These are phyloP conservation scores for Solanum paucissectum DNA, from an alignment of 257 asterid genomes.

Conservation along the genomic window DNA sequence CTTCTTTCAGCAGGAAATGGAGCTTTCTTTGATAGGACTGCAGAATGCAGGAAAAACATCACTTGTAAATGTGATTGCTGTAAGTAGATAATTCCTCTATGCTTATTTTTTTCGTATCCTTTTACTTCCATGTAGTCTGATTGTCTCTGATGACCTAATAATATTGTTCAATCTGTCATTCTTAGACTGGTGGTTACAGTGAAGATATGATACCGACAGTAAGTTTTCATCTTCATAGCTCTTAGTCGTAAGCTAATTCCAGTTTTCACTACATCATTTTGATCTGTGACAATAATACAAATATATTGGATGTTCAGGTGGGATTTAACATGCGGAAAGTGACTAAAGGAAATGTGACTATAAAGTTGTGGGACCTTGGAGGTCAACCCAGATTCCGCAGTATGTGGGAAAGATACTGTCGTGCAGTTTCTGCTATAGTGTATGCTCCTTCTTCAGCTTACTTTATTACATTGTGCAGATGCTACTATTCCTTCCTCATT, in stretches of 20 bases:
- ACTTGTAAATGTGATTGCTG: slow-evolving; percentile 92
- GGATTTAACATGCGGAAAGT: slow-evolving; percentile 97
- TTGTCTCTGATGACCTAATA: slow-evolving; percentile 9
- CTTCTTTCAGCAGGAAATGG: slow-evolving; percentile 99
- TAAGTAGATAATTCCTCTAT: slow-evolving; percentile 27
- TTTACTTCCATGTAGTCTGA: background rate
- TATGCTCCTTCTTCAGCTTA: slow-evolving; percentile 20
- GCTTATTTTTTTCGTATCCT: background rate
- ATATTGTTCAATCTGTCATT: background rate
- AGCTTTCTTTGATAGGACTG: slow-evolving; percentile 94
- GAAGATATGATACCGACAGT: slow-evolving; percentile 99
- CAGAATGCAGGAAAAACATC: slow-evolving; percentile 99
- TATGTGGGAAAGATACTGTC: slow-evolving; percentile 98
- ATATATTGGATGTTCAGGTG: slow-evolving; percentile 36
- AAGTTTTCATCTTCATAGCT: slow-evolving; percentile 15
- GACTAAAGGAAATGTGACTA: slow-evolving; percentile 94
- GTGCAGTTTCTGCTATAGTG: slow-evolving; percentile 99
- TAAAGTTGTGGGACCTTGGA: slow-evolving; percentile 98
- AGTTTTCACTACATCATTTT: background rate
- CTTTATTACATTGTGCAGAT: background rate
- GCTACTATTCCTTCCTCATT: background rate
- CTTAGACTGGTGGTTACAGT: slow-evolving; percentile 95
- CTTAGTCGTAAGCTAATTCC: background rate
- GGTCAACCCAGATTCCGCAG: slow-evolving; percentile 98
- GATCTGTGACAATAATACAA: background rate